Percentiles rank a stretch among this genome's conserved stretches.
phyloP scores from a whole-genome alignment of 2,329 filamentous ascomycete genomes.

The Knufia petricola region DNA sequence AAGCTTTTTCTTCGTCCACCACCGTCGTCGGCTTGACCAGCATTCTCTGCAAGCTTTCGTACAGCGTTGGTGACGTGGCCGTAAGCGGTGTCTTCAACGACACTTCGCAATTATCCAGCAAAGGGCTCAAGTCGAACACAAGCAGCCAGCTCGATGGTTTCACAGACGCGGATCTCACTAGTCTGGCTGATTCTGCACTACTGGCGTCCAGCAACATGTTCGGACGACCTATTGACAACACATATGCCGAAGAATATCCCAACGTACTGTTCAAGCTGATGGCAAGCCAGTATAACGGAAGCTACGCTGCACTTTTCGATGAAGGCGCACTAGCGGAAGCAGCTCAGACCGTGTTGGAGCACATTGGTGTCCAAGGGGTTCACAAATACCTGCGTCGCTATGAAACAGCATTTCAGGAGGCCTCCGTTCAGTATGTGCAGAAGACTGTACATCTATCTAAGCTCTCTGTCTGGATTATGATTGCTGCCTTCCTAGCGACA shows the following conservation, averaged over 20 bases:
- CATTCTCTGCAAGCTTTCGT: background rate
- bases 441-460: constrained; percentile 8
- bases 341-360: constrained; percentile 9
- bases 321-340: constrained; percentile 3
- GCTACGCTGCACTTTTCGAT: constrained; percentile 14
- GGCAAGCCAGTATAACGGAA: constrained; percentile 9
- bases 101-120: background rate
- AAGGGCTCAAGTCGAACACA: background rate
- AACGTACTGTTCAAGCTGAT: constrained; percentile 13
- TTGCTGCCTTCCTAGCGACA: background rate
- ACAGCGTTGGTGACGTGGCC: background rate
- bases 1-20: background rate
- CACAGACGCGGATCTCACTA: background rate
- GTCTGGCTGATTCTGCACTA: background rate
- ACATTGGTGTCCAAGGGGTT: constrained; percentile 12
- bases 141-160: background rate
- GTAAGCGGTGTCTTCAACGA: background rate
- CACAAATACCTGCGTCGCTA: constrained; percentile 7
- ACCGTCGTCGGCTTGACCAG: background rate
- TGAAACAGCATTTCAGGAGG: background rate
- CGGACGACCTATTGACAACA: background rate
- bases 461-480: constrained; percentile 12
- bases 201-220: background rate
- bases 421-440: background rate
- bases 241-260: background rate